Conservation (phyloP, 257 asterid genomes). For the Petunia axillaris region DNA sequence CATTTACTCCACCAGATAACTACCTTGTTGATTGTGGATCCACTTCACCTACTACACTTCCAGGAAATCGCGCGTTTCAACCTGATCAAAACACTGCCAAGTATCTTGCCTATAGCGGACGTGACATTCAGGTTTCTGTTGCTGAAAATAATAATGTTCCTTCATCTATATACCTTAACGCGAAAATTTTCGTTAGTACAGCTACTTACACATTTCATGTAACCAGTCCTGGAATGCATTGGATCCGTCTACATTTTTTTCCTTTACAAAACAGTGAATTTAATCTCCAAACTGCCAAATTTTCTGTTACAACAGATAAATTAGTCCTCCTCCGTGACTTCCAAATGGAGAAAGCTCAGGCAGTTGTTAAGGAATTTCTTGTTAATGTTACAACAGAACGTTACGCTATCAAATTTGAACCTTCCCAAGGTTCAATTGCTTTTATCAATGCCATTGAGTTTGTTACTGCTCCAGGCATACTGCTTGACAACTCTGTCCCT, state of each 20-base stretch:
- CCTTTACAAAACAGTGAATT: slow-evolving; percentile 42
- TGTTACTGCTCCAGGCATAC: slow-evolving; percentile 57
- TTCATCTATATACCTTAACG: slow-evolving; percentile 55
- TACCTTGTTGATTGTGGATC: slow-evolving; percentile 68
- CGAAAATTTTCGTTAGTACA: slow-evolving; percentile 50
- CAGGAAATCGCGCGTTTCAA: slow-evolving; percentile 49
- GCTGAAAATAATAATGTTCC: slow-evolving; percentile 41
- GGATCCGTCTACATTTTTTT: slow-evolving; percentile 77
- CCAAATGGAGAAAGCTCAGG: slow-evolving; percentile 26
- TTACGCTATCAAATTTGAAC: slow-evolving; percentile 45
- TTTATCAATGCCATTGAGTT: slow-evolving; percentile 62
- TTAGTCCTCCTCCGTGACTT: slow-evolving; percentile 55
- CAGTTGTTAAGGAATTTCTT: slow-evolving; percentile 44
- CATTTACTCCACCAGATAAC: slow-evolving; percentile 66
- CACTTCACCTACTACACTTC: slow-evolving; percentile 34
- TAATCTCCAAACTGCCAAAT: slow-evolving; percentile 50
- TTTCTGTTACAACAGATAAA: slow-evolving; percentile 44
- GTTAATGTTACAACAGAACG: slow-evolving; percentile 58
- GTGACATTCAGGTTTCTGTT: slow-evolving; percentile 39
- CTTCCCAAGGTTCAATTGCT: slow-evolving; percentile 44
- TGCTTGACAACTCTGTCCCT: slow-evolving; percentile 45
- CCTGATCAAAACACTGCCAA: slow-evolving; percentile 48
- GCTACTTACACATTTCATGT: slow-evolving; percentile 74
- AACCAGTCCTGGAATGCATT: slow-evolving; percentile 73
- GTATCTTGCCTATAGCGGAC: slow-evolving; percentile 48